Evolutionary conservation across 345 rosid genomes (phyloP).

Genomic region (Passiflora organensis): DNA sequence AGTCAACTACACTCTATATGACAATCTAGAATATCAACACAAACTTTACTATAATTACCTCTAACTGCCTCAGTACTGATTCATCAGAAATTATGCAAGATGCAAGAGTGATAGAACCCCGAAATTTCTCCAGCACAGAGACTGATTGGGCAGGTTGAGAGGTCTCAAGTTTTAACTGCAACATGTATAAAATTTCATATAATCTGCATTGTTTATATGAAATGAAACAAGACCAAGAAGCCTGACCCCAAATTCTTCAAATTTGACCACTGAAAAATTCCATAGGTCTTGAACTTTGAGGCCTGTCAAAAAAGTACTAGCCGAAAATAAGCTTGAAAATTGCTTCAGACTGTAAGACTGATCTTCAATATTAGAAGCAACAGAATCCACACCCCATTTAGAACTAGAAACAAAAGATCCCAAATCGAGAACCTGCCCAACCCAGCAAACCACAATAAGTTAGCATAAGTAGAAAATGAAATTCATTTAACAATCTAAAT

Average conservation of each 20-base stretch:
- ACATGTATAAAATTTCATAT: constrained; percentile 16
- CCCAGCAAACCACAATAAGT: constrained; percentile 14
- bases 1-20: too few relatives aligned
- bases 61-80: constrained; percentile 55
- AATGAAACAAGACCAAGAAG: constrained; percentile 10
- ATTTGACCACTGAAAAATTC: constrained; percentile 48
- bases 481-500: too few relatives aligned
- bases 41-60: constrained; percentile 45
- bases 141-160: constrained; percentile 33
- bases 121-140: constrained; percentile 52
- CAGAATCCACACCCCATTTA: constrained; percentile 28
- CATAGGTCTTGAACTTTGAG: constrained; percentile 48
- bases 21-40: background rate
- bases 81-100: constrained; percentile 62
- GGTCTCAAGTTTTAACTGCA: constrained; percentile 54
- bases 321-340: constrained; percentile 26
- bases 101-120: constrained; percentile 39
- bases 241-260: constrained; percentile 57
- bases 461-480: constrained; percentile 1
- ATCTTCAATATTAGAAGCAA: constrained; percentile 30
- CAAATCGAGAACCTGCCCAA: constrained; percentile 50
- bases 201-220: constrained; percentile 1
- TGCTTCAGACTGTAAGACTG: constrained; percentile 26
- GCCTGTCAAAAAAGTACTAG: constrained; percentile 19
- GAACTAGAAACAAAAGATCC: constrained; percentile 40